A percentile compares a stretch with the other conserved stretches of the same genome.
phyloP scores from a whole-genome alignment of 179 eudicot species.

The Beta corolliflora region DNA sequence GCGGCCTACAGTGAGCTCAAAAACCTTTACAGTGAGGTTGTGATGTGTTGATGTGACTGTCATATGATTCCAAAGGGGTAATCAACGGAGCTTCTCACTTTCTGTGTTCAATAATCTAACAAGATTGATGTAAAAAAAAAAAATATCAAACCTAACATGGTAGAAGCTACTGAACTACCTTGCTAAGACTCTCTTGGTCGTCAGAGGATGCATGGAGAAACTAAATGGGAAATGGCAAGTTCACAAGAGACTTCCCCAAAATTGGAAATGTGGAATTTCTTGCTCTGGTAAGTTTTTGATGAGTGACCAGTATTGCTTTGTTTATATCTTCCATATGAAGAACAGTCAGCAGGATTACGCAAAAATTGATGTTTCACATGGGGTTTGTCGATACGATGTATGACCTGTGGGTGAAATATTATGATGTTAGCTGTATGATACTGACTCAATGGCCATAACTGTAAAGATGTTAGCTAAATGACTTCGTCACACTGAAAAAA shows the following conservation, averaged over 20 bases:
- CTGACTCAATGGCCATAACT: slow-evolving; percentile 20
- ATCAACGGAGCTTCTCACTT: no score
- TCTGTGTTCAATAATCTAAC: no score
- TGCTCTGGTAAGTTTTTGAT: slow-evolving; percentile 11
- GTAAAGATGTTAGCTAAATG: slow-evolving; percentile 24
- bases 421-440: slow-evolving; percentile 31
- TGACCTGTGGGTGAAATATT: slow-evolving; percentile 26
- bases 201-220: not conserved
- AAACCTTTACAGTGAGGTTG: no score
- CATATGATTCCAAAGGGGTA: no score
- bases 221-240: not conserved
- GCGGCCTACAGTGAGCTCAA: no score
- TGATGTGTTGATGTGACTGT: no score
- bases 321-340: not conserved
- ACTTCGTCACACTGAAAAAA: no score
- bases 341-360: slow-evolving; percentile 21
- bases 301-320: slow-evolving; percentile 6
- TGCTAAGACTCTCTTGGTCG: not conserved
- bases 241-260: slow-evolving; percentile 9
- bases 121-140: no score
- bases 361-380: slow-evolving; percentile 30
- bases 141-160: no score
- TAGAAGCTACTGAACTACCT: not conserved
- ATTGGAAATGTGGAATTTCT: not conserved
- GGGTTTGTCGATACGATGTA: slow-evolving; percentile 21